Conservation (phyloP, 2,329 filamentous ascomycete species). For the Verticillium nonalfalfae region DNA sequence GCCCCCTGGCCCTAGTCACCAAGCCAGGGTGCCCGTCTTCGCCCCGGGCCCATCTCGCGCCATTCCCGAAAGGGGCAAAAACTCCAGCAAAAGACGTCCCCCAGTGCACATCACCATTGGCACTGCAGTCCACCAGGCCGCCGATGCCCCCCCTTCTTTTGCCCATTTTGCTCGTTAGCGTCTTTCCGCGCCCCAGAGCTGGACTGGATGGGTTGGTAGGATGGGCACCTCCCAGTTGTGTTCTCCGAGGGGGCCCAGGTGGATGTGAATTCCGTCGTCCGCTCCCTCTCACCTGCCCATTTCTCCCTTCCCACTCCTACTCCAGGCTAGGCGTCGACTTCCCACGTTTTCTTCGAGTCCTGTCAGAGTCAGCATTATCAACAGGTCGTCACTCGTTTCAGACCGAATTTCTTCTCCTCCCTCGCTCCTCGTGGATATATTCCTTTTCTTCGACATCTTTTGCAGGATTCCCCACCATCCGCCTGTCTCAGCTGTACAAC, state of each 20-base stretch:
- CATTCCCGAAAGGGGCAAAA: neutral
- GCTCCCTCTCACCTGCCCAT: neutral
- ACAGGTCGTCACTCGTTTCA: conserved; percentile 1
- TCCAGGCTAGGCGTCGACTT: neutral
- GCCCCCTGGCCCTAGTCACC: too few species aligned
- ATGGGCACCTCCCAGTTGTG: too few species aligned
- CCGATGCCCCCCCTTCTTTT: neutral
- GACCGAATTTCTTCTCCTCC: neutral
- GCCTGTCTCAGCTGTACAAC: neutral
- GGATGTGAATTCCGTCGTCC: neutral
- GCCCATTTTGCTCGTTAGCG: neutral
- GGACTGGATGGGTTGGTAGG: too few species aligned
- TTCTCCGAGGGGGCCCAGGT: neutral
- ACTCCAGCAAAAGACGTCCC: neutral
- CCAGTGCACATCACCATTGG: neutral
- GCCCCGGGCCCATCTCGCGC: neutral
- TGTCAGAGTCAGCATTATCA: neutral
- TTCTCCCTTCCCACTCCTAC: neutral
- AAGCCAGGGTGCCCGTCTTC: neutral
- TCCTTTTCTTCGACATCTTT: neutral
- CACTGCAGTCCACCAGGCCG: neutral
- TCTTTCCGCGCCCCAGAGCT: neutral
- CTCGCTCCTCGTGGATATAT: neutral
- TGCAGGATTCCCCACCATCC: neutral
- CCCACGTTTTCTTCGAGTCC: neutral